Evolutionary conservation across 2,329 filamentous ascomycete genomes (phyloP).

Genomic region (Aureobasidium sp.): DNA sequence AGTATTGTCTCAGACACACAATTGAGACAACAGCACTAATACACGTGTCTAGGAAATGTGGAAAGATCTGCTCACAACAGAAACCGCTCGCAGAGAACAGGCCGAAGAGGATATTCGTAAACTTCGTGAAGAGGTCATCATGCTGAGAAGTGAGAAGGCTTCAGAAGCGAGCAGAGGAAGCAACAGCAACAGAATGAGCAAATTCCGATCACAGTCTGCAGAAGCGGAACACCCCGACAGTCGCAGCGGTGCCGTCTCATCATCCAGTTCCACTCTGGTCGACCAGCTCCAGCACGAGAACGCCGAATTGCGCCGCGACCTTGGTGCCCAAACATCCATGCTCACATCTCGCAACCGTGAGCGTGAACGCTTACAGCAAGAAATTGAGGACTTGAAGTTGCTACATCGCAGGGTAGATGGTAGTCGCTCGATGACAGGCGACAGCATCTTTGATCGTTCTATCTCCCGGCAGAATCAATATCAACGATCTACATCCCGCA

Average conservation of each 20-base stretch:
- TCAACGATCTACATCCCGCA: slow-evolving; percentile 78
- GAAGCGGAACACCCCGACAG: slow-evolving; percentile 37
- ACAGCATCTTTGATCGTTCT: slow-evolving; percentile 93
- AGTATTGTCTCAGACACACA: slow-evolving; percentile 8
- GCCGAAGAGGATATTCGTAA: slow-evolving; percentile 89
- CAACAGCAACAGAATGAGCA: slow-evolving; percentile 40
- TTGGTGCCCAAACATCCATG: slow-evolving; percentile 98
- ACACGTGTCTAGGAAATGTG: slow-evolving; percentile 76
- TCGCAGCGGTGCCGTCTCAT: slow-evolving; percentile 54
- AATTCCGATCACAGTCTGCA: slow-evolving; percentile 41
- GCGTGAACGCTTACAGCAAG: slow-evolving; percentile 93
- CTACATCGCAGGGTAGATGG: slow-evolving; percentile 76
- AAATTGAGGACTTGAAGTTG: slow-evolving; percentile 97
- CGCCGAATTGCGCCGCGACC: slow-evolving; percentile 89
- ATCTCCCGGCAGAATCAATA: slow-evolving; percentile 77
- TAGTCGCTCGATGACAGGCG: slow-evolving; percentile 70
- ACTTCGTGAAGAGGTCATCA: slow-evolving; percentile 83
- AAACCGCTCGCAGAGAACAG: slow-evolving; percentile 89
- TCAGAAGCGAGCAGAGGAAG: slow-evolving; percentile 36
- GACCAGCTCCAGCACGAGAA: slow-evolving; percentile 94
- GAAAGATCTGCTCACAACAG: slow-evolving; percentile 94
- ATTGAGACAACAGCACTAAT: slow-evolving; percentile 12
- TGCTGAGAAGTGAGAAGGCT: slow-evolving; percentile 47
- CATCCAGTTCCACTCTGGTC: slow-evolving; percentile 75
- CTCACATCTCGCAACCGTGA: slow-evolving; percentile 95